Conservation (phyloP, 257 asterid species). For the Pogostemon cablin region DNA sequence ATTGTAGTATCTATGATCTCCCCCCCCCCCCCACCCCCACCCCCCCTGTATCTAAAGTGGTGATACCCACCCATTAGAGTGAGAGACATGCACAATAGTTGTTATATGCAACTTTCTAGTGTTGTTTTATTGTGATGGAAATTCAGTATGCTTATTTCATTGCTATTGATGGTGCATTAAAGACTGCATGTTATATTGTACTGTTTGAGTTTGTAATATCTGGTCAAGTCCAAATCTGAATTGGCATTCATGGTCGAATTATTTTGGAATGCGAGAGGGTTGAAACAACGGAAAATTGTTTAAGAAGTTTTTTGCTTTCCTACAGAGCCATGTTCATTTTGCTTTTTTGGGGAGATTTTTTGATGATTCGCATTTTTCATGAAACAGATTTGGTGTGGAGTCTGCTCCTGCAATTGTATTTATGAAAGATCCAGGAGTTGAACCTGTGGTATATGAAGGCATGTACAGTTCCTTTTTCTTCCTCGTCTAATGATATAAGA, state of each 20-base stretch:
- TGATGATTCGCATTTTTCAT: constrained; percentile 26
- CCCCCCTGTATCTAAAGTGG: constrained; percentile 3
- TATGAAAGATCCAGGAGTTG: constrained; percentile 88
- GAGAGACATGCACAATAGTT: background rate
- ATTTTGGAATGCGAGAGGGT: background rate
- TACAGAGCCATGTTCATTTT: background rate
- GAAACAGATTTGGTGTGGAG: constrained; percentile 81
- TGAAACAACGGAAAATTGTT: background rate
- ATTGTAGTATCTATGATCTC: background rate
- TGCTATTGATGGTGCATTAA: background rate
- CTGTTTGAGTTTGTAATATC: constrained; percentile 10
- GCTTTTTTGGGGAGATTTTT: constrained; percentile 7
- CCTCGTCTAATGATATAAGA: background rate
- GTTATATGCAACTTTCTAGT: background rate
- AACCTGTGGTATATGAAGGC: constrained; percentile 84
- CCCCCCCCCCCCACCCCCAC: no score
- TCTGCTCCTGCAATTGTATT: constrained; percentile 92
- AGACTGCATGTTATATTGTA: background rate
- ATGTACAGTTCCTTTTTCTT: constrained; percentile 34
- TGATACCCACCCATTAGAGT: background rate
- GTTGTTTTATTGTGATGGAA: constrained; percentile 21
- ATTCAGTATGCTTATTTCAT: background rate
- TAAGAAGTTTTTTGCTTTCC: background rate
- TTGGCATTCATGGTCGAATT: background rate
- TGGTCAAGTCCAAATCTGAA: background rate